Percentiles rank a stretch among this genome's conserved stretches.
Evolutionary conservation across 2,329 filamentous ascomycete species (phyloP).

Genomic region (Beauveria australis): DNA sequence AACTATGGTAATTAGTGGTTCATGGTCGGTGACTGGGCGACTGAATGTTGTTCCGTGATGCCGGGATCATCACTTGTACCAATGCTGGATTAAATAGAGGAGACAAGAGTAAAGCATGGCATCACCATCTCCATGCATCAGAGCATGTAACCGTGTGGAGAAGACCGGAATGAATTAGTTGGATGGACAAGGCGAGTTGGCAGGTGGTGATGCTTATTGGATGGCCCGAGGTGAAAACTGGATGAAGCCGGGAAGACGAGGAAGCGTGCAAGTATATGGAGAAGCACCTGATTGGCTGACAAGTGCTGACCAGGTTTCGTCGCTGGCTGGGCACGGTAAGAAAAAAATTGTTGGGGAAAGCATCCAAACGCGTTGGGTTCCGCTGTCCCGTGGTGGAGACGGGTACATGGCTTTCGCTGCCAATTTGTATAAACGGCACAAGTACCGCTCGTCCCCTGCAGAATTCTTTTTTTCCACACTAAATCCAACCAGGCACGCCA

Average conservation of each 20-base stretch:
- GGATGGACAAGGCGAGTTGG: too few species aligned
- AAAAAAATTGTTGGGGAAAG: conserved; percentile 7
- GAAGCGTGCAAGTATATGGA: neutral
- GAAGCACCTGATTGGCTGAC: neutral
- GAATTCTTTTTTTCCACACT: neutral
- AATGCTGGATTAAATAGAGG: neutral
- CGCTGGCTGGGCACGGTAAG: neutral
- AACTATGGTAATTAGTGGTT: too few species aligned
- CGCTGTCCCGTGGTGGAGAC: conserved; percentile 2
- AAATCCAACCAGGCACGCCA: neutral
- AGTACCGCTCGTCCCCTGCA: neutral
- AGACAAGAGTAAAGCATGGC: too few species aligned
- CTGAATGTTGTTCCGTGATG: neutral
- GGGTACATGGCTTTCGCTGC: neutral
- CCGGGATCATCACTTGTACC: neutral
- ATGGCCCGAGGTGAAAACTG: neutral
- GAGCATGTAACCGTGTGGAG: neutral
- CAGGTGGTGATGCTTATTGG: neutral
- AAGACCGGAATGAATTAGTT: neutral
- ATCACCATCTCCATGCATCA: too few species aligned
- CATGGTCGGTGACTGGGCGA: neutral
- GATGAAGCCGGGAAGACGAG: neutral
- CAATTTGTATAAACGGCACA: neutral
- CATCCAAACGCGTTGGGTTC: conserved; percentile 6
- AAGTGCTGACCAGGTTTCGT: neutral